Evolutionary conservation across 805 yeast species (phyloP), one percentile per base, ranked within the genome.

Genomic region (Yamadazyma philogaea): DNA sequence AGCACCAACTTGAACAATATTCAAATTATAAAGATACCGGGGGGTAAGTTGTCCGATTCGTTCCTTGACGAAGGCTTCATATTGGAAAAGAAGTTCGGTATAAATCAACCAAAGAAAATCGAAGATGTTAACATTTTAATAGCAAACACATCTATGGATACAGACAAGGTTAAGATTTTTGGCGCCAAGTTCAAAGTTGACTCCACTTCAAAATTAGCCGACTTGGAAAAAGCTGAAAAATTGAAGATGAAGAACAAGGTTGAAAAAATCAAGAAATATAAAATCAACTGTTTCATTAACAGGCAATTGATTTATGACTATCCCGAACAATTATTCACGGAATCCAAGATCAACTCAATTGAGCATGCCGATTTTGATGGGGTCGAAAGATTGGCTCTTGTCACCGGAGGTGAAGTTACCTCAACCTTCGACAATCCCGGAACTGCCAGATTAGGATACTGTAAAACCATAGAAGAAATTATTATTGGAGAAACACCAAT

Each of bases 291-390:
- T 55, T 93, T 93, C 63, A 89, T 93, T 54, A 93, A 93, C 72
- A 82, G 99, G 60, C 99, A 93, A 69, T 78, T 93, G 59, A 93
- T 93, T 59, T 93, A 93, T 68, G 97, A 93, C 70, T 93, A 91
- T 78, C 99, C 99, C 19, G 99, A 93, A 68, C 96, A 87, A 66
- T 74, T 93, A 52, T 87, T 93, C 58, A 77, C 95, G 5, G 99
- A 91, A 53, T 67, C 88, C 33, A 80, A 82, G 42, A 86, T 93
- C 55, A 90, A 87, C 64, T 82, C 96, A 17, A 88, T 93, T 50
- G 99, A 93, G 66, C 99, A 93, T 61, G 98, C 99, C 12, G 99
- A 93, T 65, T 93, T 93, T 56, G 98, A 87, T 58, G 99, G 98
- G 57, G 87, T 93, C 42, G 99, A 93, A 72, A 82, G 98, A 61